A percentile compares a stretch with the other conserved stretches of the same genome.
Conservation (phyloP, 2,329 filamentous ascomycete species). For the Penicillium palitans region DNA sequence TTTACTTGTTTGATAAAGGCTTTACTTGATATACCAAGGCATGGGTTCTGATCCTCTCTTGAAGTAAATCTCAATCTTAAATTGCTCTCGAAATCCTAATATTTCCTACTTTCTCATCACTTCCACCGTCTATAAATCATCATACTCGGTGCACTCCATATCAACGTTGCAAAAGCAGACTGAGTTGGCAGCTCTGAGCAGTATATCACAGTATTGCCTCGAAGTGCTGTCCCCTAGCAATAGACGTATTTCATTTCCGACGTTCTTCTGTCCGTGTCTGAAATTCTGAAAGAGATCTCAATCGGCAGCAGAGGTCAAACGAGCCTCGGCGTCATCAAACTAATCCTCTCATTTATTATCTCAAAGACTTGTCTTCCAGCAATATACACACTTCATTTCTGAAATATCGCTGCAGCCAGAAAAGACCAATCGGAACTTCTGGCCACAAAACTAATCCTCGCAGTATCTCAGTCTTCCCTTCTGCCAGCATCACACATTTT, state of each 20-base stretch:
- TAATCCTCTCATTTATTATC: not conserved
- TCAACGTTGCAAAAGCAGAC: not conserved
- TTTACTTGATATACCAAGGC: not conserved
- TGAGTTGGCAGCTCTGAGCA: not conserved
- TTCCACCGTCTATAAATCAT: too few species aligned
- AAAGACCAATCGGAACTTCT: not conserved
- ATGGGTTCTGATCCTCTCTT: not conserved
- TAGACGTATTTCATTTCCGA: not conserved
- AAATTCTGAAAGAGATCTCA: not conserved
- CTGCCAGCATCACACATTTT: not conserved
- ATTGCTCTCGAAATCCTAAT: not conserved
- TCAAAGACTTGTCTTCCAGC: not conserved
- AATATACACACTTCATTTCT: not conserved
- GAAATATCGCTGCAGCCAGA: not conserved
- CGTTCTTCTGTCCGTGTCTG: not conserved
- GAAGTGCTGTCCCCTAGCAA: not conserved
- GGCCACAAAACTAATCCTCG: too few species aligned
- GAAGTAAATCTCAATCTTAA: not conserved
- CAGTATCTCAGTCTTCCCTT: not conserved
- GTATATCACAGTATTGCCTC: not conserved
- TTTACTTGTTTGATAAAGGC: not conserved
- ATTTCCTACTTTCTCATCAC: not conserved
- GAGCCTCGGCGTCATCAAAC: not conserved
- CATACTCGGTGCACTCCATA: not conserved
- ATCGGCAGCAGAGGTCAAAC: not conserved